A percentile compares a stretch with the other conserved stretches of the same genome.
phyloP scores from a whole-genome alignment of 306 rosid genomes.

The Bauhinia variegata region DNA sequence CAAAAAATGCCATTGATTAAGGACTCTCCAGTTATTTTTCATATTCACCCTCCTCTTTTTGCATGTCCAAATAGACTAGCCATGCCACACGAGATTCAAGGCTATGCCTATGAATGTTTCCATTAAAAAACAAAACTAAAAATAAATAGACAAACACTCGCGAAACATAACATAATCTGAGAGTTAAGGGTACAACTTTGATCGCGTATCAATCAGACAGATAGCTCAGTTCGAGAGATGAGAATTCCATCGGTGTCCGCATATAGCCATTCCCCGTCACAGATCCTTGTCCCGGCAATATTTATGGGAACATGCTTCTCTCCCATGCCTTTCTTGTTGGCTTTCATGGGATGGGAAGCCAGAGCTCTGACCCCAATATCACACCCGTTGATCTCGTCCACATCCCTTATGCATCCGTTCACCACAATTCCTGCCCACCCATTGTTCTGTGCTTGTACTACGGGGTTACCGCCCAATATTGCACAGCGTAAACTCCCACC shows the following conservation, averaged over 20 bases:
- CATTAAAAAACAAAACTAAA: too few relatives aligned
- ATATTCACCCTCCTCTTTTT: not conserved
- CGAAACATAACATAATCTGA: too few relatives aligned
- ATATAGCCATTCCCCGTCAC: slow-evolving; percentile 95
- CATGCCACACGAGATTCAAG: not conserved
- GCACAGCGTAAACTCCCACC: slow-evolving; percentile 94
- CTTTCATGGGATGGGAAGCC: slow-evolving; percentile 96
- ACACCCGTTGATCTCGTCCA: slow-evolving; percentile 93
- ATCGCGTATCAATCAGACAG: slow-evolving; percentile 72
- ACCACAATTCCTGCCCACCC: slow-evolving; percentile 99
- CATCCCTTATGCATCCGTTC: slow-evolving; percentile 95
- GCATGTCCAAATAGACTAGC: slow-evolving; percentile 7
- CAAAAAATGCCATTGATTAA: too few relatives aligned
- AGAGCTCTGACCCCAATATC: slow-evolving; percentile 97
- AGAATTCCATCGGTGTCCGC: slow-evolving; percentile 96
- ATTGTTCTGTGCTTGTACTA: slow-evolving; percentile 95
- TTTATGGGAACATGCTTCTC: slow-evolving; percentile 81
- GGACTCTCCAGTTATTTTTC: too few relatives aligned
- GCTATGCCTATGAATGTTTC: too few relatives aligned
- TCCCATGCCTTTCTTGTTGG: slow-evolving; percentile 88
- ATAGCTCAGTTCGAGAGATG: slow-evolving; percentile 70
- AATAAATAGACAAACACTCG: too few relatives aligned
- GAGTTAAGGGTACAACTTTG: too few relatives aligned
- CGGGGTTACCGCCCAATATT: slow-evolving; percentile 96
- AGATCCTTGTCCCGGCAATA: slow-evolving; percentile 87